These are phyloP conservation scores for Paxillus ammoniavirescens DNA, from an alignment of 768 basidiomycete species.

Conservation along the genomic window DNA sequence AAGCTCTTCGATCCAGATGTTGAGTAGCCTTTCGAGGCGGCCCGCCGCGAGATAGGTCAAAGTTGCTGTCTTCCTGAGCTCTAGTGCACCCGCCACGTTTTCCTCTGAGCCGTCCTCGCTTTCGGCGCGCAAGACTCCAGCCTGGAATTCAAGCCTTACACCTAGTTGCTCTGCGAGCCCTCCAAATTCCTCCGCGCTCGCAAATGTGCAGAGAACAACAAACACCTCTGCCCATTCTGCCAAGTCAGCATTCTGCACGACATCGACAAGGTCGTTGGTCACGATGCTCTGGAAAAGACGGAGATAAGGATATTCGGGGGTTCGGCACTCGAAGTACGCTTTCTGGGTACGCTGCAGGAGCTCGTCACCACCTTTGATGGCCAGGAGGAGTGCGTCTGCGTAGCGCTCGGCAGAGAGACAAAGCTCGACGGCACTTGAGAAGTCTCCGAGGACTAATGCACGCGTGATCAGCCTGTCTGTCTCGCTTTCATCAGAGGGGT, in stretches of 20 bases:
- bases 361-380: constrained; percentile 86
- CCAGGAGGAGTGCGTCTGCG: constrained; percentile 93
- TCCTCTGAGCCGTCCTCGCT: constrained; percentile 40
- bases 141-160: constrained; percentile 85
- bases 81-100: constrained; percentile 33
- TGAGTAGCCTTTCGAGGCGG: constrained; percentile 80
- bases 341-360: constrained; percentile 87
- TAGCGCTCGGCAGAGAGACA: constrained; percentile 87
- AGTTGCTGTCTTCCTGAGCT: constrained; percentile 83
- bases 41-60: constrained; percentile 92
- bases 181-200: constrained; percentile 78
- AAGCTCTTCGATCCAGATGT: constrained; percentile 91
- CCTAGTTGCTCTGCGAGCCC: constrained; percentile 92
- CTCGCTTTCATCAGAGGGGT: constrained; percentile 82
- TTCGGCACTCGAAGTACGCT: constrained; percentile 86
- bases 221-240: constrained; percentile 97
- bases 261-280: constrained; percentile 85
- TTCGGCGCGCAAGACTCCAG: constrained; percentile 54
- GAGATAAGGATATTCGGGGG: constrained; percentile 77
- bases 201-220: constrained; percentile 94
- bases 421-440: constrained; percentile 85
- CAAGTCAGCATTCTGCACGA: constrained; percentile 95
- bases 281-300: constrained; percentile 95
- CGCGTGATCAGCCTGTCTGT: constrained; percentile 88
- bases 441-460: constrained; percentile 95